Base-by-base conservation (phyloP, 202 grass and related monocot genomes). In the Digitaria exilis region DNA sequence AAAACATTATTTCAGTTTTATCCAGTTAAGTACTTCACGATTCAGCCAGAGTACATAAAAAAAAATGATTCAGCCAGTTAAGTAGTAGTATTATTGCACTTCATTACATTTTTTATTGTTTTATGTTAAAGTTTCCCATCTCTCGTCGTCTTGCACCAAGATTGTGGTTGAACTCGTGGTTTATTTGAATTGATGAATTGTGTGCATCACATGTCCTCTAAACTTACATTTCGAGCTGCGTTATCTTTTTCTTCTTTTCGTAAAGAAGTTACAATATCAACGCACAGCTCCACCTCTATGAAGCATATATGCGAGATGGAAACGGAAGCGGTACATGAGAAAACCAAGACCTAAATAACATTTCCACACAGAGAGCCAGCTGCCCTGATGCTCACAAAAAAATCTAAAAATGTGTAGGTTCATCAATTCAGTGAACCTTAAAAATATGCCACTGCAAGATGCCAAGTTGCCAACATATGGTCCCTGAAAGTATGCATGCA, bases 401-500 rank as follows among this genome's bases (percentile, higher is more conserved):
- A 39, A 7, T 28, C 9, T 64, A 5, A 21, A 83, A 54, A 10
- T 46, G 50, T 30, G 28, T 26, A 34, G 42, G 56, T 51, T 49
- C 46, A 10, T 28, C 48, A 22, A 44, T 67, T 37, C 55, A 65
- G 34, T 24, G 59, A 37, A 22, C 81, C 45, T 10, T 55, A 16
- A 52, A 13, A 83, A 44, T 16, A 21, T 39, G 29, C 31, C 58
- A 51, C 57, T 52, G 35, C 22, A 51, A 30, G 17, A 66, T 75
- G 70, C 31, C 22, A 51, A 30, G 17, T 55, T 75, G 70, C 31
- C 25, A 43, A 52, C 42, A 39, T 49, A 73, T 82, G 64, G 37
- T 59, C 18, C 45, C 55, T 49, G 18, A 71, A 72, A 61, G 28
- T 61, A 34, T 48, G 42, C 21, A 63, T 49, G 29, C 80, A 8